These are phyloP conservation scores for Cyclotella baltica DNA, from an alignment of 108 stramenopile genomes.

Conservation along the genomic window DNA sequence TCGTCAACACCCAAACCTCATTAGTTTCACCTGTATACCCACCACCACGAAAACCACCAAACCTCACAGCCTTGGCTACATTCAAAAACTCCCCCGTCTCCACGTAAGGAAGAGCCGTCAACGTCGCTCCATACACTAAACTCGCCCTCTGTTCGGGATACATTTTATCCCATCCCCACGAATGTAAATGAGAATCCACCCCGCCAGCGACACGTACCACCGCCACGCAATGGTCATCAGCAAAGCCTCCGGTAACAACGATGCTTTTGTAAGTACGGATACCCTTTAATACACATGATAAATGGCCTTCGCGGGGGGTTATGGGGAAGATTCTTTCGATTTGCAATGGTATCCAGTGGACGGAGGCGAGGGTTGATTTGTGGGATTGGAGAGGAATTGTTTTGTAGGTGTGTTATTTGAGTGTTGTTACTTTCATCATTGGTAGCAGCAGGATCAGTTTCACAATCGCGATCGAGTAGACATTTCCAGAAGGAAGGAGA, in stretches of 20 bases:
- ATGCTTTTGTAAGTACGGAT: not conserved
- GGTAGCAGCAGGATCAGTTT: not conserved
- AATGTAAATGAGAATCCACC: not conserved
- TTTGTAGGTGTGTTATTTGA: not conserved
- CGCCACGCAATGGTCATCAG: not conserved
- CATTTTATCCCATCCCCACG: not conserved
- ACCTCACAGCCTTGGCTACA: conserved; percentile 49
- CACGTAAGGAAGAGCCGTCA: not conserved
- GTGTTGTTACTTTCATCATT: not conserved
- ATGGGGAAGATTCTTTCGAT: not conserved
- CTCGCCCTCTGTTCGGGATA: not conserved
- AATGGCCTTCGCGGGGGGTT: not conserved
- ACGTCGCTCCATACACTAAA: not conserved
- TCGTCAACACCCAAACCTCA: conserved; percentile 55
- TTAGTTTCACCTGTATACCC: conserved; percentile 68
- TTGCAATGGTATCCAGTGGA: not conserved
- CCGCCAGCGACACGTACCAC: not conserved
- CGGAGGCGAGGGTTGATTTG: not conserved
- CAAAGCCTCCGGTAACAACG: not conserved
- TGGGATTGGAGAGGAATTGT: not conserved
- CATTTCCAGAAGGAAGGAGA: conserved; percentile 46
- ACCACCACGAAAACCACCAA: conserved; percentile 71
- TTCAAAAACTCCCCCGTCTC: conserved; percentile 16
- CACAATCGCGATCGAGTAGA: conserved; percentile 13
- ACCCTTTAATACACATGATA: not conserved